Evolutionary conservation across 192 early-diverging fungal species (phyloP), one percentile per base, ranked within the genome.

Genomic region (Geosiphon pyriformis): DNA sequence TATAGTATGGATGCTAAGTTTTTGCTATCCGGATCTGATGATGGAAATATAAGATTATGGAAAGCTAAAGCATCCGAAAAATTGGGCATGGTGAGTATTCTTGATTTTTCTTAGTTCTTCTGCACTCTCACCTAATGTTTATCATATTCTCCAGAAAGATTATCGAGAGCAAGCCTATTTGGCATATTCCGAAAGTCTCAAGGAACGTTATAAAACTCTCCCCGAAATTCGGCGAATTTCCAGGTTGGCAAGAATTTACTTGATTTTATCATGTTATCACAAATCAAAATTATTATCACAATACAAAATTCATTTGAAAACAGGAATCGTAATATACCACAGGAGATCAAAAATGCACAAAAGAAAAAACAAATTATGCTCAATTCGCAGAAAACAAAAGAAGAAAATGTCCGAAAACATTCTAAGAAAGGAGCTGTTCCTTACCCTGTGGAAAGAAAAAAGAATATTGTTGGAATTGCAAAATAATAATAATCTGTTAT

Each of bases 1-100:
- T 99, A 82, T 75, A 89, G 87, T 54, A 93, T 95, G 92, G 97
- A 99, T 74, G 83, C 85, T 72, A 95, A 93, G 56, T 99, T 86
- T 72, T 87, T 99, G 4, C 70, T 99, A 25, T 95, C 92, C 11
- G 97, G 95, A 12, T 93, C 90, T 25, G 96, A 99, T 74, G 97
- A 99, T 74, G 95, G 95, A 65, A 99, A 94, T 73, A 80, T 99
- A 71, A 88, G 97, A 47, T 69, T 99, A 58, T 99, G 97, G 97
- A 98, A 95, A 73, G 94, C 94, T 1, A 77, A 85, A 15, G 94
- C 94, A n/a, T 88, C 87, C 0, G 92, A 96, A 70, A 93, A 92
- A 72, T 67, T 91, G 57, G 90, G 90, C 27, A 74, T 80, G 50
- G 65, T 67, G 47, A 30, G 18, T 30, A 4, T 26, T n/a, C 4